A percentile compares a stretch with the other conserved stretches of the same genome.
phyloP scores from a whole-genome alignment of 805 yeast species.

The Yamadazyma takamatsuzukensis region DNA sequence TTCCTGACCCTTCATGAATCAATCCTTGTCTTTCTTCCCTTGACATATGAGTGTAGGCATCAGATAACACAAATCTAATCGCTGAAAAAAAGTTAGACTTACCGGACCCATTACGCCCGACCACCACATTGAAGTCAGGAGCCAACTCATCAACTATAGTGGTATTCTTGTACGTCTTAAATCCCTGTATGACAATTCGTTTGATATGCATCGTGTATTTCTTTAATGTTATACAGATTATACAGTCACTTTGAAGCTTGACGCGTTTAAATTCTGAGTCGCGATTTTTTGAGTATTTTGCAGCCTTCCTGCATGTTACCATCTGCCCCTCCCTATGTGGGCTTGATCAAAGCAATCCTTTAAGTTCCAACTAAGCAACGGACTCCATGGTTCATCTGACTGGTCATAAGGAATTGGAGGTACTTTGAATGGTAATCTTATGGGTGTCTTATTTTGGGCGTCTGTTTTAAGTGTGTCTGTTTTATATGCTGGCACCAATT shows the following conservation, averaged over 20 bases:
- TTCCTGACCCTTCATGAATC: slow-evolving; percentile 86
- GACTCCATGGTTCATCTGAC: slow-evolving; percentile 51
- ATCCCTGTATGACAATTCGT: slow-evolving; percentile 79
- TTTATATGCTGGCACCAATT: slow-evolving; percentile 43
- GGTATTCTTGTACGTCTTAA: slow-evolving; percentile 85
- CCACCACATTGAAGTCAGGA: slow-evolving; percentile 75
- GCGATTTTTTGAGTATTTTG: no score
- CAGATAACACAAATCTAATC: slow-evolving; percentile 85
- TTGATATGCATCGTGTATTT: slow-evolving; percentile 35
- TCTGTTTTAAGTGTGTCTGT: slow-evolving; percentile 20
- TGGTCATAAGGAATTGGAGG: slow-evolving; percentile 43
- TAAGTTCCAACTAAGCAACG: slow-evolving; percentile 15
- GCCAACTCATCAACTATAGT: slow-evolving; percentile 74
- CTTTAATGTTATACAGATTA: no score
- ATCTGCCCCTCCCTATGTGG: no score
- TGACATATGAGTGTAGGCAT: slow-evolving; percentile 79
- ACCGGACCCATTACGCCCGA: slow-evolving; percentile 96
- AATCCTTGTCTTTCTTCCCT: slow-evolving; percentile 83
- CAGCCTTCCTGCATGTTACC: no score
- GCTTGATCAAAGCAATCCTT: slow-evolving; percentile 22
- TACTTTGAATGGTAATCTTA: slow-evolving; percentile 51
- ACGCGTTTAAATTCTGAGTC: no score
- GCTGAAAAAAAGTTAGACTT: slow-evolving; percentile 96
- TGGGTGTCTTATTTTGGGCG: slow-evolving; percentile 19
- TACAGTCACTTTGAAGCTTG: no score